A percentile compares a stretch with the other conserved stretches of the same genome.
These are phyloP conservation scores for Ceratocystis destructans DNA, from an alignment of 2,329 filamentous ascomycete species.

Conservation along the genomic window DNA sequence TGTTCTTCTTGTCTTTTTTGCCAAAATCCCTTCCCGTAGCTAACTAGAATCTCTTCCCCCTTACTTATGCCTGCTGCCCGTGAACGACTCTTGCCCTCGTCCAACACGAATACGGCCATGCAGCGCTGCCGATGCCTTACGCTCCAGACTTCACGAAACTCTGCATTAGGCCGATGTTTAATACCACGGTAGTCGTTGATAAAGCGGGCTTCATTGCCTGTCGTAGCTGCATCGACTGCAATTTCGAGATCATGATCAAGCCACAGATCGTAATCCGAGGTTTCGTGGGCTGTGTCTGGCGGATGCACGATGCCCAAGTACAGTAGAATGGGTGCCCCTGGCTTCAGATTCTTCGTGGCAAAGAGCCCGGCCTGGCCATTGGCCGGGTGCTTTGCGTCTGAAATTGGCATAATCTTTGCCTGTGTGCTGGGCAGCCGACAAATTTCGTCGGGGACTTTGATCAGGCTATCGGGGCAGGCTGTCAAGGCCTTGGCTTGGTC, in stretches of 20 bases:
- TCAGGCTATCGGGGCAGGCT: slow-evolving; percentile 19
- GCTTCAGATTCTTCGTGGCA: slow-evolving; percentile 38
- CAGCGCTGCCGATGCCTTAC: slow-evolving; percentile 35
- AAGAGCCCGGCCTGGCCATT: slow-evolving; percentile 47
- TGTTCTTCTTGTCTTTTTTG: slow-evolving; percentile 13
- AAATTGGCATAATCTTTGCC: slow-evolving; percentile 43
- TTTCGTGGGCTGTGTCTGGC: slow-evolving; percentile 22
- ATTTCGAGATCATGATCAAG: slow-evolving; percentile 42
- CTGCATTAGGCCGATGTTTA: slow-evolving; percentile 38
- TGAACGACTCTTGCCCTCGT: slow-evolving; percentile 28
- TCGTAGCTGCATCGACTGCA: slow-evolving; percentile 44
- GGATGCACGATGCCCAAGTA: slow-evolving; percentile 49
- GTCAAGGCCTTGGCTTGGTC: slow-evolving; percentile 28
- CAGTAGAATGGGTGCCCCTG: slow-evolving; percentile 44
- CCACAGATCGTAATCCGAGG: slow-evolving; percentile 51
- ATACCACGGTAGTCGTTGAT: slow-evolving; percentile 55
- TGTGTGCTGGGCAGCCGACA: slow-evolving; percentile 34
- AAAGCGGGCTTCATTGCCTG: slow-evolving; percentile 51
- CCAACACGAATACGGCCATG: slow-evolving; percentile 45
- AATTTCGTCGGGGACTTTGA: slow-evolving; percentile 27
- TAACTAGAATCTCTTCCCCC: slow-evolving; percentile 51
- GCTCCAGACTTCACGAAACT: slow-evolving; percentile 48
- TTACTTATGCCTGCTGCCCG: slow-evolving; percentile 33
- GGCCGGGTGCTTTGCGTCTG: slow-evolving; percentile 40
- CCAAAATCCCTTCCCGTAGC: slow-evolving; percentile 57